These are phyloP conservation scores for Russula foetens DNA, from an alignment of 768 basidiomycete species.

Conservation along the genomic window DNA sequence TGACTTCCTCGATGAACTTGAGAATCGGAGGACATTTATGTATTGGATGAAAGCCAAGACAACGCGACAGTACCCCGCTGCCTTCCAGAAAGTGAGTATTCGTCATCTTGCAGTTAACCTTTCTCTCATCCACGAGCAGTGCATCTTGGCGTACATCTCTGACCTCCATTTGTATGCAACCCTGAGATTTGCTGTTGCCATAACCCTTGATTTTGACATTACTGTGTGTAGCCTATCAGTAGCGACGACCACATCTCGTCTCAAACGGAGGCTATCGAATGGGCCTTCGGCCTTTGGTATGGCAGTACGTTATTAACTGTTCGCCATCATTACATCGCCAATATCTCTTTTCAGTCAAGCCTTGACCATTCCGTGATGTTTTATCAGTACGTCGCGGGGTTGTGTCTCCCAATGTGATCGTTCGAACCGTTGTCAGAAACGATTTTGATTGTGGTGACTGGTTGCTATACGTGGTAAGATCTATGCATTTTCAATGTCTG, in stretches of 20 bases:
- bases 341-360: conserved; percentile 40
- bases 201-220: conserved; percentile 17
- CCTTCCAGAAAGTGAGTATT: conserved; percentile 63
- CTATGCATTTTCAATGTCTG: neutral
- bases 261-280: conserved; percentile 33
- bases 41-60: conserved; percentile 78
- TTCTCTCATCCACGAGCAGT: conserved; percentile 33
- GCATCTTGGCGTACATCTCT: conserved; percentile 72
- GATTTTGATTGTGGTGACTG: conserved; percentile 74
- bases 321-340: neutral
- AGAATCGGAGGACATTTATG: conserved; percentile 41
- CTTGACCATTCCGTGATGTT: conserved; percentile 77
- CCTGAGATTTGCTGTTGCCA: neutral
- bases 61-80: conserved; percentile 54
- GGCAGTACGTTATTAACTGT: conserved; percentile 39
- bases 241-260: conserved; percentile 45
- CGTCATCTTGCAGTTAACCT: neutral
- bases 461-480: conserved; percentile 65
- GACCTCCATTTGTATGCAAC: conserved; percentile 60
- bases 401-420: neutral
- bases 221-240: conserved; percentile 41
- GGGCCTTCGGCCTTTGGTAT: conserved; percentile 45
- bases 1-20: conserved; percentile 36
- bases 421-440: conserved; percentile 37
- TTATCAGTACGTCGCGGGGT: conserved; percentile 48